Evolutionary conservation across 2,329 filamentous ascomycete species (phyloP).

Genomic region (Ophiocordyceps camponoti-leonardi): DNA sequence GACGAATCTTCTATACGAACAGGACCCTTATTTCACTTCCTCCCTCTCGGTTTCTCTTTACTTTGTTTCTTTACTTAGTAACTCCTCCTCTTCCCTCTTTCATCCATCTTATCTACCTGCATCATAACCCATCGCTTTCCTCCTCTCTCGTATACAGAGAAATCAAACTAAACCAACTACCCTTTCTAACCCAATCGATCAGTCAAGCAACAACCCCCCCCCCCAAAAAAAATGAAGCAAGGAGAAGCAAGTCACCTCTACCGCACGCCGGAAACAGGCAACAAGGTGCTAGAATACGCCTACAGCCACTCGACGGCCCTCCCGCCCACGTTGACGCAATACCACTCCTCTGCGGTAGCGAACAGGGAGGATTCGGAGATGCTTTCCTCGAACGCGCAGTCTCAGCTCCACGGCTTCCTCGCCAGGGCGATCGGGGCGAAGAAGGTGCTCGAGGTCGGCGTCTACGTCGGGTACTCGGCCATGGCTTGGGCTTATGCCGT

Average conservation of each 20-base stretch:
- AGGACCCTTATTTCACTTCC: too few relatives aligned
- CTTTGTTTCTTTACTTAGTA: not conserved
- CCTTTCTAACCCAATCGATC: too few relatives aligned
- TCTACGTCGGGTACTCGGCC: conserved; percentile 30
- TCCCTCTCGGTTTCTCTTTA: too few relatives aligned
- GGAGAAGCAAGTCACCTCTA: conserved; percentile 17
- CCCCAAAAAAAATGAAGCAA: not conserved
- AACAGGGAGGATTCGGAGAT: conserved; percentile 14
- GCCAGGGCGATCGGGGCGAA: conserved; percentile 22
- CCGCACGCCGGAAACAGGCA: conserved; percentile 21
- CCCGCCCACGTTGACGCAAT: conserved; percentile 22
- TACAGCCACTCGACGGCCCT: conserved; percentile 22
- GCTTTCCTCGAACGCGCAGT: conserved; percentile 25
- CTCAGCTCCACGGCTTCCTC: conserved; percentile 22
- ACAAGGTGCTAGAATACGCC: conserved; percentile 24
- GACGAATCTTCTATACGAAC: too few relatives aligned
- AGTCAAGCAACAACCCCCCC: not conserved
- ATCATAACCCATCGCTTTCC: not conserved
- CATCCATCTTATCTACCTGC: not conserved
- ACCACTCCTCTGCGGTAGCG: conserved; percentile 16
- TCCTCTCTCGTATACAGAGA: too few relatives aligned
- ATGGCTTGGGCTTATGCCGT: conserved; percentile 29
- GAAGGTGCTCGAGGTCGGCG: conserved; percentile 30
- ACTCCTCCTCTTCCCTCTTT: not conserved
- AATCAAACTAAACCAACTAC: too few relatives aligned